Conservation (phyloP, 73 alveolate genomes). For the Tetrahymena thermophila region DNA sequence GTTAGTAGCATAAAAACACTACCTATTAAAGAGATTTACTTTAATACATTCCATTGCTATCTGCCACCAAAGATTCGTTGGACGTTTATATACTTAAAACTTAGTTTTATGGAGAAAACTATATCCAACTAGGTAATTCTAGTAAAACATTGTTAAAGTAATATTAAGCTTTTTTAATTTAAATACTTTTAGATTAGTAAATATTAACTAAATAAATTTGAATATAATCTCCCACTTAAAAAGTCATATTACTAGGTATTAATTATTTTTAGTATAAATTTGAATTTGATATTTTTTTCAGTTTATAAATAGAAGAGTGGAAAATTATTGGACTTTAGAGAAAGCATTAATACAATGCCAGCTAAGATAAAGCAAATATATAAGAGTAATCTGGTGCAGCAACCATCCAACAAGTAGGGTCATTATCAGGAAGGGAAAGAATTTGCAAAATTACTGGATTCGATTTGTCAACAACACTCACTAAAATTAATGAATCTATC, state of each 20-base stretch:
- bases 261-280: too few species aligned
- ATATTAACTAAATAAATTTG: neutral
- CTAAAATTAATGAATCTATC: too few species aligned
- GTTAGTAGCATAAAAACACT: neutral
- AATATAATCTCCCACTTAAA: neutral
- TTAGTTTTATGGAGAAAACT: neutral
- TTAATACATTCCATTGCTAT: neutral
- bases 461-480: neutral
- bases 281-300: neutral
- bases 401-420: neutral
- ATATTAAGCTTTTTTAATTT: neutral
- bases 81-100: neutral
- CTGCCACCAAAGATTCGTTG: neutral
- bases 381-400: neutral
- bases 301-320: neutral
- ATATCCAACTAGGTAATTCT: neutral
- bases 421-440: neutral
- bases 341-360: neutral
- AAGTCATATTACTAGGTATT: neutral
- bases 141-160: too few species aligned
- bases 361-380: neutral
- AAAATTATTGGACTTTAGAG: neutral
- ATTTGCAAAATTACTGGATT: neutral
- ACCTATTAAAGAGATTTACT: neutral
- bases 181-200: neutral